These are phyloP conservation scores for Cytospora piceae DNA, from an alignment of 2,329 filamentous ascomycete genomes.

Conservation along the genomic window DNA sequence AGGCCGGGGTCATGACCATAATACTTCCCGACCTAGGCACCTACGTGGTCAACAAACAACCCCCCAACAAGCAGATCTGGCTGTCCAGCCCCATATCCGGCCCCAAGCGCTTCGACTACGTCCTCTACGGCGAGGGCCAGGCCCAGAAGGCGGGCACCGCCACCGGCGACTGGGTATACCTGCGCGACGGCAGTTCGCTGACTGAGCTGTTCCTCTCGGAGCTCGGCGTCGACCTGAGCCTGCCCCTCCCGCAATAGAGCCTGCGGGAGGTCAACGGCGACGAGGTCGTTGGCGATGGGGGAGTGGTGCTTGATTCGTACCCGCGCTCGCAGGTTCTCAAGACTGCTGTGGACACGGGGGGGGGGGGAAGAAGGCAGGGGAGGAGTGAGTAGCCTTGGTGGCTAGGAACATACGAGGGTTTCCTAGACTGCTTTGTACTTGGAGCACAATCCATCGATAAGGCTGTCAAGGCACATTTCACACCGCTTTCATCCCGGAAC, in stretches of 20 bases:
- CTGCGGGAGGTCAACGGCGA: not conserved
- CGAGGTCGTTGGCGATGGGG: not conserved
- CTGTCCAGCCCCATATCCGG: constrained; percentile 88
- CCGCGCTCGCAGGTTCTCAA: not conserved
- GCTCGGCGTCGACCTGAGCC: constrained; percentile 66
- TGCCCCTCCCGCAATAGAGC: constrained; percentile 32
- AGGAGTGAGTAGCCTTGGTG: not conserved
- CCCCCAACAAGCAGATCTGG: constrained; percentile 97
- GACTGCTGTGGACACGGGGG: not conserved
- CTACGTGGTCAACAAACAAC: constrained; percentile 98
- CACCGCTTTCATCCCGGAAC: not conserved
- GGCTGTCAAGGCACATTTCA: not conserved
- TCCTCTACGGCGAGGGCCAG: constrained; percentile 72
- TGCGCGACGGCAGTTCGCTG: constrained; percentile 79
- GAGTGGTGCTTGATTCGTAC: not conserved
- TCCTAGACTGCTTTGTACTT: not conserved
- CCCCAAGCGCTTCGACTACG: constrained; percentile 93
- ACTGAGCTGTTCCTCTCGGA: constrained; percentile 75
- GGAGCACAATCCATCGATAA: not conserved
- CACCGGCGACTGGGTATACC: constrained; percentile 81
- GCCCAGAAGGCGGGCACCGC: constrained; percentile 78
- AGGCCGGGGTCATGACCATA: constrained; percentile 88
- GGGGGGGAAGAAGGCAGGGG: not conserved
- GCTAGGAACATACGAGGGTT: not conserved
- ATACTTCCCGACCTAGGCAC: constrained; percentile 70